Conservation (phyloP, 1,284 basidiomycete genomes). For the Leccinum griseonigrum region DNA sequence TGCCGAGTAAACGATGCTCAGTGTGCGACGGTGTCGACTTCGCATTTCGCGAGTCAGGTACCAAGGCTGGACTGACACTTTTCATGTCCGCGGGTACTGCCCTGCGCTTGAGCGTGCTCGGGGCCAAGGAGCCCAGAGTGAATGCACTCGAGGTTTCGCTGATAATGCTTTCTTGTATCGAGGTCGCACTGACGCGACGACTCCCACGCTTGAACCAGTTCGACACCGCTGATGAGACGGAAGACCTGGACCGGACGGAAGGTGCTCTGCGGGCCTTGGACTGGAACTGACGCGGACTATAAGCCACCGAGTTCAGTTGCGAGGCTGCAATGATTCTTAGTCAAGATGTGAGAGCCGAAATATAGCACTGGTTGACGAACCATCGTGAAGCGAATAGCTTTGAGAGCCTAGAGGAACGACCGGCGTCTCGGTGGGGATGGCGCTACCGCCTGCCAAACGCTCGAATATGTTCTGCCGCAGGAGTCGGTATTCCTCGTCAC, state of each 20-base stretch:
- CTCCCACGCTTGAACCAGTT: conserved; percentile 56
- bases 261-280: conserved; percentile 50
- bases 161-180: conserved; percentile 30
- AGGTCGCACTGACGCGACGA: conserved; percentile 43
- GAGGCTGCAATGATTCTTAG: conserved; percentile 21
- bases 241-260: conserved; percentile 60
- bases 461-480: conserved; percentile 44
- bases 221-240: conserved; percentile 57
- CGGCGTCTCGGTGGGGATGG: conserved; percentile 57
- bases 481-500: conserved; percentile 56
- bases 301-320: conserved; percentile 32
- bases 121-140: conserved; percentile 46
- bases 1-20: conserved; percentile 20
- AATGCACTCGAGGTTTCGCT: conserved; percentile 48
- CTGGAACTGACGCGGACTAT: conserved; percentile 50
- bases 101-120: conserved; percentile 41
- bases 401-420: conserved; percentile 48
- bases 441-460: conserved; percentile 55
- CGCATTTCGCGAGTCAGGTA: conserved; percentile 10
- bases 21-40: conserved; percentile 14
- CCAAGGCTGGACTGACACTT: conserved; percentile 10
- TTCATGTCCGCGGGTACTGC: conserved; percentile 21
- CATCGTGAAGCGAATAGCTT: conserved; percentile 16
- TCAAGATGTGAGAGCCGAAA: not conserved
- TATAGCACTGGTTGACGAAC: conserved; percentile 3